Base-by-base conservation (phyloP, 805 yeast genomes). In the Ogataea neopini region DNA sequence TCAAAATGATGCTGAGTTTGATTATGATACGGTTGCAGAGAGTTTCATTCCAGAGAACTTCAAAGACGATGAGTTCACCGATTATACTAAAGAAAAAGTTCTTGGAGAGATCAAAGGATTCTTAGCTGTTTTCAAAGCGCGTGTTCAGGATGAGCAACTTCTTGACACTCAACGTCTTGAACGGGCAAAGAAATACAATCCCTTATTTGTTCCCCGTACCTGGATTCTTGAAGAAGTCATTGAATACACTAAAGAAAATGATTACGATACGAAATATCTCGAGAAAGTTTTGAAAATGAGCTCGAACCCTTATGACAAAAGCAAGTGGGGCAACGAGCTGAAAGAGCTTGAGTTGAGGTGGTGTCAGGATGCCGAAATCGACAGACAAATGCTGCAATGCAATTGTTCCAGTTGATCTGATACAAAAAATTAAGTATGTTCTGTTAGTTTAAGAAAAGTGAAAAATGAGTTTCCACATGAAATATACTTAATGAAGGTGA, bases 221-320 rank as follows among this genome's bases (percentile, higher is more conserved):
- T 88, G 96, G 90, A 83, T 91, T 44, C 71, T 94, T 45, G 88
- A 89, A 45, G 91, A 90, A 51, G 96, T 89, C 0, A 83, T 88
- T 39, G 74, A 77, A 23, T 68, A 70, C 38, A 74, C 83, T 0
- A 71, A 75, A 30, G 86, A 81, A 1, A 70, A 75, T 23, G 72
- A 77, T 29, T 70, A 68, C n/a, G 83, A 81, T 60, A 59, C 73
- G 10, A 68, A 72, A 0, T 68, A 77, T 35, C 69, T 90, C 50
- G 60, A 79, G 25, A 86, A 86, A 56, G 70, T 90, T 10, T 74
- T 83, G 48, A 70, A 73, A 44, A 88, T 92, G 96, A 71, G 86
- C 10, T 71, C 81, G 25, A 69, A 84, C 58, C 98, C 99, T 0
- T 91, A 78, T 63, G 84, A 85, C 52, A 69, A 69, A 3, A 52